Conservation (phyloP, 805 yeast species). For the Candida chilensis region DNA sequence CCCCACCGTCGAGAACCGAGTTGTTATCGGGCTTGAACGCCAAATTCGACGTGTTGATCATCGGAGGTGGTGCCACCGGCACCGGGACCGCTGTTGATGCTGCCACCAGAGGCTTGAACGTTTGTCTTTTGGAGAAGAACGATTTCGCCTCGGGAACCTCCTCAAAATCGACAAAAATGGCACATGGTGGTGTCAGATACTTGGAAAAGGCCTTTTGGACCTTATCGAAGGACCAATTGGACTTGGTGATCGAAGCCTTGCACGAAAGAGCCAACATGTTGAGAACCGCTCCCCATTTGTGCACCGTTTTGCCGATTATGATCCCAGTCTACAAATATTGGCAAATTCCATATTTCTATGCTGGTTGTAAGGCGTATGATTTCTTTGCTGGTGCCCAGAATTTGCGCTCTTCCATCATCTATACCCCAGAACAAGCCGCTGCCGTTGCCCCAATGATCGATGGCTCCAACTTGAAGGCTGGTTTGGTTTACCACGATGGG, state of each 20-base stretch:
- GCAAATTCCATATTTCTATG: slow-evolving; percentile 92
- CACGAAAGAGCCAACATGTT: slow-evolving; percentile 82
- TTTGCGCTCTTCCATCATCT: slow-evolving; percentile 66
- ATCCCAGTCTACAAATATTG: slow-evolving; percentile 95
- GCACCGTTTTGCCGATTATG: slow-evolving; percentile 81
- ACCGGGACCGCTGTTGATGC: slow-evolving; percentile 92
- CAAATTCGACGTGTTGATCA: slow-evolving; percentile 71
- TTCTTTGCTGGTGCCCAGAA: slow-evolving; percentile 86
- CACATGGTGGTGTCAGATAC: slow-evolving; percentile 96
- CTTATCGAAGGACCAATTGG: slow-evolving; percentile 81
- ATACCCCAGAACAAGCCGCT: slow-evolving; percentile 55
- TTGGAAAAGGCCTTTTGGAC: slow-evolving; percentile 92
- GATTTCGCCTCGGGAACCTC: slow-evolving; percentile 93
- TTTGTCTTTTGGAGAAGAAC: slow-evolving; percentile 74
- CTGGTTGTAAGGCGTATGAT: slow-evolving; percentile 88
- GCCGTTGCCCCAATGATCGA: slow-evolving; percentile 85
- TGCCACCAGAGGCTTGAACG: slow-evolving; percentile 81
- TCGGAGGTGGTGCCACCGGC: slow-evolving; percentile 97
- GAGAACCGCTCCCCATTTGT: slow-evolving; percentile 87
- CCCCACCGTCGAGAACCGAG: neutral
- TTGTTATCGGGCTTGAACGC: slow-evolving; percentile 10
- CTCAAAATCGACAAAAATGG: slow-evolving; percentile 91
- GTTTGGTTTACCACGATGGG: slow-evolving; percentile 92
- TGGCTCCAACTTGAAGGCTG: slow-evolving; percentile 71
- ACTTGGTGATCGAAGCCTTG: slow-evolving; percentile 81